phyloP scores from a whole-genome alignment of 441 rosid species.

The Corymbia calophylla region DNA sequence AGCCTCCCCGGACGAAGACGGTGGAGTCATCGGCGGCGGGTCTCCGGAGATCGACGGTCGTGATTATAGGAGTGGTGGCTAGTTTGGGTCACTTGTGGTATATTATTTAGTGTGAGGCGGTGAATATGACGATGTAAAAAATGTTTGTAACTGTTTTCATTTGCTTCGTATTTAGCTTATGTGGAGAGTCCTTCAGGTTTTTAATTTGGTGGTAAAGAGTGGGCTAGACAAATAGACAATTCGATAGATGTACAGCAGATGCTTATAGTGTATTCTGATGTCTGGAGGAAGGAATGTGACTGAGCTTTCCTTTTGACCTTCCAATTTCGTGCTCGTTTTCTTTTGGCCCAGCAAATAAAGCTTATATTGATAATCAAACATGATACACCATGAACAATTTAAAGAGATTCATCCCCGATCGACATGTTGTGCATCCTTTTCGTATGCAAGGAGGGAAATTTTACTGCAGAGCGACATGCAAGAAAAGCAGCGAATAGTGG shows the following conservation, averaged over 20 bases:
- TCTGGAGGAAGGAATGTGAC: not conserved
- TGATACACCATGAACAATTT: not conserved
- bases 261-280: not conserved
- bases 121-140: not conserved
- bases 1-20: slow-evolving; percentile 43
- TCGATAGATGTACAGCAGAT: not conserved
- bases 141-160: not conserved
- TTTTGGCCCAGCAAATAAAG: not conserved
- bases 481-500: not conserved
- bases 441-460: not conserved
- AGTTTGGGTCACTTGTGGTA: not conserved
- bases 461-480: not conserved
- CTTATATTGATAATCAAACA: not conserved
- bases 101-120: not conserved
- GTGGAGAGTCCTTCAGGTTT: not conserved
- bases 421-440: not conserved
- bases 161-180: not conserved
- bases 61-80: not conserved
- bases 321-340: not conserved
- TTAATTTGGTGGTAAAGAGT: not conserved
- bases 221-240: not conserved
- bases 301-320: not conserved
- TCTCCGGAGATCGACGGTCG: not conserved
- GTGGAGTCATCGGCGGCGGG: slow-evolving; percentile 3
- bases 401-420: not conserved